Base-by-base conservation (phyloP, 2,329 filamentous ascomycete genomes). In the Aspergillus sp. region DNA sequence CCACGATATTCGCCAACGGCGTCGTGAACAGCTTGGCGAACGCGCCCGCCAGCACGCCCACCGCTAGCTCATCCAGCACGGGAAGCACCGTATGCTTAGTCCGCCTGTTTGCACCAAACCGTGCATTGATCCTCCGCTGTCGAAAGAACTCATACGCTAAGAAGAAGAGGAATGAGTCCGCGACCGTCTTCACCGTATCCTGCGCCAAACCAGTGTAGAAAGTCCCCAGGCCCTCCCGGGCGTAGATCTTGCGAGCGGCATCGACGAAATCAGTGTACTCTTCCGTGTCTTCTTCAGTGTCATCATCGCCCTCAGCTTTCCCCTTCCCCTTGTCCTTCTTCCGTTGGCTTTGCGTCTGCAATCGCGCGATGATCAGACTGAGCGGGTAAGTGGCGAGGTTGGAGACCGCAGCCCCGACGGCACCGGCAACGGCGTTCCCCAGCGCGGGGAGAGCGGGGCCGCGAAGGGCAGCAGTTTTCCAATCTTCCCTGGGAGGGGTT, bases 81-180 rank as follows among this genome's bases (percentile, higher is more conserved):
- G 84, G 84, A 1, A 95, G 77, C 18, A 73, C 66, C 1, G 68
- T 65, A 24, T 68, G 69, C 59, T 69, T 72, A 18, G 58, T 70
- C 51, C 67, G 63, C 11, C 69, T 62, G 6, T 50, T 51, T 14
- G 58, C 63, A 1, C 69, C 69, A 12, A 69, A 66, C 12, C 68
- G 72, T 1, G 72, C 69, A 71, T 77, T 66, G 46, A 85, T 77
- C 47, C 84, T 75, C 22, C 70, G 67, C 55, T 78, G 72, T 18
- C 80, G 72, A 20, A 87, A 67, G 56, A 83, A 84, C 2, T 79
- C 90, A 77, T 96, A 96, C 59, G 90, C 88, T 18, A 94, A 82
- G 77, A 96, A 96, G 80, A 96, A 96, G 54, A 96, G 81, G 71
- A 95, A 94, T 58, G 89, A 90, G 77, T 95, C 91, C 31, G 86